Evolutionary conservation across 208 protist species (phyloP), one percentile per base, ranked within the genome.

Genomic region (Leishmania turanica): DNA sequence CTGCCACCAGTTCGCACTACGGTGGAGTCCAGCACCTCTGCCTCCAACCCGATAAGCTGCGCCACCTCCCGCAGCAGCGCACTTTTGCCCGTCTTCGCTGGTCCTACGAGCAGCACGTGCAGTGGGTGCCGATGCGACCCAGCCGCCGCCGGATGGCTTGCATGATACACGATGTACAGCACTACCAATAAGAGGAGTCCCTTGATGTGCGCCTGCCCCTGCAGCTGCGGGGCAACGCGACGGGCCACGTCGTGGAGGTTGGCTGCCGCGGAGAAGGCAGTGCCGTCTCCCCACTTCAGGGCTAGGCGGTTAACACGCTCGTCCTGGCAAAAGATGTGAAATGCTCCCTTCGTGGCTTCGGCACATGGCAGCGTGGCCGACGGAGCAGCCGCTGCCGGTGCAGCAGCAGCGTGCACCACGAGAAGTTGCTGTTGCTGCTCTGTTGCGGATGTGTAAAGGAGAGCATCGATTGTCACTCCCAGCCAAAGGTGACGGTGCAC

Each of bases 41-140:
- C 91, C 19, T 80, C 81, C 2, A 80, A 3, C 13, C 79, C 90
- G 87, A 85, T 91, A 31, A 93, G 80, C 13, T 40, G 65, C 45
- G 76, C 49, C 71, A 89, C 84, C 13, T 68, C 88, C 7, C 72
- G 80, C 76, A 95, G 75, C 53, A 96, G 72, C 17, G 90, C 79
- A 19, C 90, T 94, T 82, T 92, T 92, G 45, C 93, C 93, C 6
- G 87, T 87, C 42, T 88, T 84, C 1, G 87, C 86, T 8, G 91
- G 78, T 31, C 93, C 93, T 11, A 95, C 71, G 0, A 96, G 82
- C 11, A 96, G 87, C 5, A 94, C 34, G 65, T 96, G 89, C 71
- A 93, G 81, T 40, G 90, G 91, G 65, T 45, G 79, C 60, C 65
- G 79, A 21, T 73, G 75, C 8, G 40, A 58, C 3, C 62, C 53